Evolutionary conservation across 2,329 filamentous ascomycete genomes (phyloP).

Genomic region (Plenodomus tracheiphilus): DNA sequence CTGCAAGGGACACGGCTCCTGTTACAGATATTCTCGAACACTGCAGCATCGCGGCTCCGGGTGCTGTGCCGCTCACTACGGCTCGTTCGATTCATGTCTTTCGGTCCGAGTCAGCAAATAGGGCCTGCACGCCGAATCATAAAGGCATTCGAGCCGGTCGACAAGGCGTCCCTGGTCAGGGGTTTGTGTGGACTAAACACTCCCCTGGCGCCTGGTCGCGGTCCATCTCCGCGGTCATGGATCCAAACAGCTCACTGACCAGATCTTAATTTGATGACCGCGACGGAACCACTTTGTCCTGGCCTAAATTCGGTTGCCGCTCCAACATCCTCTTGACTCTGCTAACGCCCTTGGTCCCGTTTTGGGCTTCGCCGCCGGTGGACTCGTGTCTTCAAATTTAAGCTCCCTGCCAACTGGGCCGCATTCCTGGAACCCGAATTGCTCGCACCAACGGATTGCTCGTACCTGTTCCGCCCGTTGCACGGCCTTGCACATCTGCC

Average conservation of each 20-base stretch:
- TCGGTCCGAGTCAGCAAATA: slow-evolving; percentile 19
- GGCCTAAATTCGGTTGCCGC: background rate
- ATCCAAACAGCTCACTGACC: slow-evolving; percentile 26
- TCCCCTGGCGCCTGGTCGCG: slow-evolving; percentile 22
- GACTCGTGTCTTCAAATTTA: background rate
- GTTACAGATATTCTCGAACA: background rate
- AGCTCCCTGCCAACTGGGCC: background rate
- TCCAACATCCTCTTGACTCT: background rate
- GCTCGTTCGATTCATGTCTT: slow-evolving; percentile 11
- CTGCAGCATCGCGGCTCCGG: slow-evolving; percentile 4
- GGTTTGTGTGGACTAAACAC: slow-evolving; percentile 21
- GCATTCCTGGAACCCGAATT: slow-evolving; percentile 5
- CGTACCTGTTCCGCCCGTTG: too few relatives aligned
- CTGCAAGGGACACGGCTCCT: background rate
- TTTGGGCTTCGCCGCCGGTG: background rate
- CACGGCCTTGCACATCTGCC: background rate
- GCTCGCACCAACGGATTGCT: slow-evolving; percentile 4
- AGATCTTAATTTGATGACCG: slow-evolving; percentile 21
- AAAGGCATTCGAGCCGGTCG: slow-evolving; percentile 6
- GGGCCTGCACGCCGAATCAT: slow-evolving; percentile 15
- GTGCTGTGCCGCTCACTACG: slow-evolving; percentile 8
- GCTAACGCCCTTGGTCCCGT: background rate
- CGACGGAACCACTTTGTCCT: background rate
- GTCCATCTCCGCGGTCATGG: slow-evolving; percentile 24
- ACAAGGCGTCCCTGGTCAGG: slow-evolving; percentile 15